phyloP scores from a whole-genome alignment of 2,329 filamentous ascomycete species.

The Stagonosporopsis vannaccii region DNA sequence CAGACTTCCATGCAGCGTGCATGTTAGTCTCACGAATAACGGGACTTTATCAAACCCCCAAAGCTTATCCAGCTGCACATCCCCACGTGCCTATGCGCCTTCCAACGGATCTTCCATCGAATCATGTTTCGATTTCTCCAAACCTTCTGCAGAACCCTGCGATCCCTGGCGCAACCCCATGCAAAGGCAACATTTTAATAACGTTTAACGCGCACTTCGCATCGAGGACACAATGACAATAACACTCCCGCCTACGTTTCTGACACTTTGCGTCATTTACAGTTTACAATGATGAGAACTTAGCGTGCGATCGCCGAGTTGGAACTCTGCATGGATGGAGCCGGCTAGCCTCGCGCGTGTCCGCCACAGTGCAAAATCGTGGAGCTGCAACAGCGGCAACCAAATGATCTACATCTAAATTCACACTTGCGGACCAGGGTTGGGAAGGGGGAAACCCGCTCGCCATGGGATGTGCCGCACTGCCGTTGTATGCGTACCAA shows the following conservation, averaged over 20 bases:
- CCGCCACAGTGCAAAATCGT: constrained; percentile 1
- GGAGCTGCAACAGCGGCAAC: neutral
- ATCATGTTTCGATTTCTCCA: neutral
- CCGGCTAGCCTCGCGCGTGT: neutral
- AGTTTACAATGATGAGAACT: neutral
- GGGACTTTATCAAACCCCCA: neutral
- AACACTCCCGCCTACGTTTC: constrained; percentile 2
- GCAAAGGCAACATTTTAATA: neutral
- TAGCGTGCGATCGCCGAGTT: neutral
- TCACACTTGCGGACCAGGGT: neutral
- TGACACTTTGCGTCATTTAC: constrained; percentile 8
- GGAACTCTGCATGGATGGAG: constrained; percentile 1
- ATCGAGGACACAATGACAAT: neutral
- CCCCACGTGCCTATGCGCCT: neutral
- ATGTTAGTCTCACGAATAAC: neutral
- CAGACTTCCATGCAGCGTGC: constrained; percentile 10
- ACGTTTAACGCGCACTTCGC: neutral
- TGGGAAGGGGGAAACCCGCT: neutral
- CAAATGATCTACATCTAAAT: neutral
- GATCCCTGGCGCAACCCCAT: neutral
- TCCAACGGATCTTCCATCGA: neutral
- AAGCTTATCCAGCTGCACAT: neutral
- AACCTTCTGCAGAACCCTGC: neutral
- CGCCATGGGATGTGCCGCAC: neutral
- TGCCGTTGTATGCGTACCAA: neutral